Base-by-base conservation (phyloP, 192 early-diverging fungal genomes). In the Spizellomyces punctatus region DNA sequence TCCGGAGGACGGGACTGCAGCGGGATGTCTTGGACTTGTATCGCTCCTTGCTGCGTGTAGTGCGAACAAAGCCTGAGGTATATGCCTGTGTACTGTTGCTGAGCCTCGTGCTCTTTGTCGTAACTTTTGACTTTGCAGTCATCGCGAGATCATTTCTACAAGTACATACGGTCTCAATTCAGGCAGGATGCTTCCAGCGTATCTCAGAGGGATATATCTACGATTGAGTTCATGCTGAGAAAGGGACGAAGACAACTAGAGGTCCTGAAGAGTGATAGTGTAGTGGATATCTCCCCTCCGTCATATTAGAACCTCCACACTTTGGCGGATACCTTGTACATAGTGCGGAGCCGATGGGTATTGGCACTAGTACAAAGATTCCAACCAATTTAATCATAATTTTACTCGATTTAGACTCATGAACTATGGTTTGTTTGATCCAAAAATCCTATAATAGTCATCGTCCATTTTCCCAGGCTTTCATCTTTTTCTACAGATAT, bases 161-260 rank as follows among this genome's bases (percentile, higher is more conserved):
- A 12, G 22, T 55, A 65, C 43, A 62, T 72, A 22, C 17, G 16
- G 14, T 22, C 19, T 36, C 55, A 72, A 44, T 77, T 77, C 54
- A 44, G 76, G 50, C 49, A 56, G 1, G 55, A 77, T 41, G 69
- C 69, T 5, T 58, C 68, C 4, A 22, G 61, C 8, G 65, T 77
- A 10, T 54, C 69, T 10, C 14, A 9, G 16, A 16, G 59, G 42
- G 76, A 77, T 44, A 65, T 77, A 6, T 64, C 65, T 42, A 73
- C 76, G 8, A 77, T 77, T 16, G 76, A 77, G 58, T 77, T 65
- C 71, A 41, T 77, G 65, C 17, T 77, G 6, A 27, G 76, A 46
- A 27, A 64, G 5, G 76, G 76, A 12, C 56, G 62, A 61, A 8
- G 64, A 49, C 69, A 72, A 46, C 42, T 72, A 46, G 71, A 77